A percentile compares a stretch with the other conserved stretches of the same genome.
These are phyloP conservation scores for Asparagopsis taxiformis DNA, from an alignment of 31 red algal genomes.

Conservation along the genomic window DNA sequence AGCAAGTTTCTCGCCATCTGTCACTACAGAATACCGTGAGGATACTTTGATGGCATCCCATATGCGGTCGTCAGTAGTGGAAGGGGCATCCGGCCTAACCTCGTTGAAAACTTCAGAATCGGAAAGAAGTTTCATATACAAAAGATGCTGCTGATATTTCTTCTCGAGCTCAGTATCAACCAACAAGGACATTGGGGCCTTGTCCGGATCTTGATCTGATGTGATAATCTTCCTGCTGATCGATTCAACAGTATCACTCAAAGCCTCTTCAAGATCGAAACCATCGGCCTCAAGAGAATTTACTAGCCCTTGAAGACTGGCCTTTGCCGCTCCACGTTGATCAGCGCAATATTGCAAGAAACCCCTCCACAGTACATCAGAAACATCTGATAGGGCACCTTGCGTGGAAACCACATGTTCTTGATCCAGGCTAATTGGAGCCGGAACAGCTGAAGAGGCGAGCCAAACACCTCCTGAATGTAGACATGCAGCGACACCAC, in stretches of 20 bases:
- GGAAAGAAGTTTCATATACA: constrained; percentile 20
- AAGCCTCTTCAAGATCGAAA: constrained; percentile 10
- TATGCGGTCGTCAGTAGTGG: constrained; percentile 37
- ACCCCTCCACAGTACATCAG: constrained; percentile 34
- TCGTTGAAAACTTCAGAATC: constrained; percentile 36
- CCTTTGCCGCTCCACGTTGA: constrained; percentile 41
- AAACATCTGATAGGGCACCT: constrained; percentile 12
- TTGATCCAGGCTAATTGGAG: constrained; percentile 42
- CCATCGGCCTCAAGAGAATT: constrained; percentile 26
- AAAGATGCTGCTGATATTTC: constrained; percentile 16
- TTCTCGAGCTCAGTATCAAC: constrained; percentile 46
- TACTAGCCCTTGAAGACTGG: constrained; percentile 22
- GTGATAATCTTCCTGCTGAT: constrained; percentile 28
- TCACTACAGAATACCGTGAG: constrained; percentile 1
- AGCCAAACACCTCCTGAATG: constrained; percentile 27
- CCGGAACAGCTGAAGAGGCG: constrained; percentile 32
- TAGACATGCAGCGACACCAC: constrained; percentile 36
- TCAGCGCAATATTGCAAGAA: constrained; percentile 35
- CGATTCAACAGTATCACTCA: constrained; percentile 14
- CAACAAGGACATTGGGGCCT: constrained; percentile 19
- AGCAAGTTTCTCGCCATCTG: constrained; percentile 42
- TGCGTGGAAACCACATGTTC: not conserved
- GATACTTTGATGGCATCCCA: constrained; percentile 37
- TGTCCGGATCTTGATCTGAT: constrained; percentile 21
- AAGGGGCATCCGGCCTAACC: constrained; percentile 27